Base-by-base conservation (phyloP, 2,329 filamentous ascomycete genomes). In the Chalaropsis thielavioides region DNA sequence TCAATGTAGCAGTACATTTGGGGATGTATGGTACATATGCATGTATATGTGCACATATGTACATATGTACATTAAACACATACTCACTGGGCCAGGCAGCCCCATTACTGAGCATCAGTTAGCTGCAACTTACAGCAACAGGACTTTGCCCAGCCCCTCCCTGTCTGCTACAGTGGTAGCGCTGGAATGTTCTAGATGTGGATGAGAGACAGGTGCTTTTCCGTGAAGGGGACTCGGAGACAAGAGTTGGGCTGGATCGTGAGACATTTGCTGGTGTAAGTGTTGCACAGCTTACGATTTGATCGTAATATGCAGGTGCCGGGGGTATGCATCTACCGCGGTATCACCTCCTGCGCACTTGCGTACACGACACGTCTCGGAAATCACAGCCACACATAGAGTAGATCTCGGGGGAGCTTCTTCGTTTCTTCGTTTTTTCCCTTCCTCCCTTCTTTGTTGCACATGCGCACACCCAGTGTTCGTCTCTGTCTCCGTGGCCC, bases 101-200 rank as follows among this genome's bases (percentile, higher is more conserved):
- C n/a, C n/a, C n/a, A n/a, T n/a, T n/a, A n/a, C n/a, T n/a, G n/a
- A n/a, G 15, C 2, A 44, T 4, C 11, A 4, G 17, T 11, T 15
- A 4, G 3, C 11, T 11, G 15, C 11, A 13, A 44, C 41, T 35
- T 35, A 35, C 31, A 35, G 3, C 7, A 7, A 3, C 3, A n/a
- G n/a, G n/a, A n/a, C n/a, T n/a, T n/a, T 7, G 1, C 51, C 17
- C 51, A 22, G 8, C 22, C 19, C 7, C 4, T 27, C 51, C 51
- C 51, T 56, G 51, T 56, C 51, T 17, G 13, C 51, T 19, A 56
- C 17, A 17, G 24, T 56, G 17, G 27, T 22, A 31, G 51, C 51
- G 17, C 51, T 56, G 51, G 27, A 56, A 56, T 56, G 51, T 56
- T 56, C 51, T 56, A 56, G 51, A 56, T 27, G 51, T 56, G 31